Base-by-base conservation (phyloP, 306 rosid genomes). In the Vachellia collinsii region DNA sequence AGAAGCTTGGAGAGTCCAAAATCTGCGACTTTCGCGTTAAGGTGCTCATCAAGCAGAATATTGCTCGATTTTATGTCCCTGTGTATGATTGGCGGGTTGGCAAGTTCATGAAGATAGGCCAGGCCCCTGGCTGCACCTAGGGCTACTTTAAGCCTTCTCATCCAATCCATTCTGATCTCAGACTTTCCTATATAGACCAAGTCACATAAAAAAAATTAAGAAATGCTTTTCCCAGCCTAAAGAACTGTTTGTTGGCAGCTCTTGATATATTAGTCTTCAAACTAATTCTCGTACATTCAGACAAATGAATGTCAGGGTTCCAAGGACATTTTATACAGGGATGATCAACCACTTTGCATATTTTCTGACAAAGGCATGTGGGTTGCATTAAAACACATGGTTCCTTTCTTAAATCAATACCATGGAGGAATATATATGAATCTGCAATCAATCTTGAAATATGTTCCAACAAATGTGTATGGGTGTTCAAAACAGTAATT, bases 1-100 rank as follows among this genome's bases (percentile, higher is more conserved):
- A 90, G 88, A 74, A 87, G 94, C 73, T 92, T 94, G 73, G 92
- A 94, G 86, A 91, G 91, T 59, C 98, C 98, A 76, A 94, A 94
- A 83, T 94, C 98, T 0, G 94, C 87, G 53, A 94, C 97, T 84
- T 94, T 94, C 14, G 97, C 93, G 3, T 79, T 81, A 43, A 92
- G 84, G 65, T 37, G 80, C 48, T 77, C 82, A 59, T 94, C 98
- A 63, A 92, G 88, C 4, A 94, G 84, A 82, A 94, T 92, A 41
- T 94, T 94, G 88, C 84, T 81, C 67, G 97, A 92, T 79, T 94
- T 94, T 8, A 92, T 82, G 87, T 94, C 97, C 71, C 98, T 86
- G 74, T 94, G 98, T 72, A 91, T 94, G 63, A 92, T 92, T 8
- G 98, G 91, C 51, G 98, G 98, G 54, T 88, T 78, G 25, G 97